These are phyloP conservation scores for Neocallimastix lanati DNA, from an alignment of 192 early-diverging fungal species.

Conservation along the genomic window DNA sequence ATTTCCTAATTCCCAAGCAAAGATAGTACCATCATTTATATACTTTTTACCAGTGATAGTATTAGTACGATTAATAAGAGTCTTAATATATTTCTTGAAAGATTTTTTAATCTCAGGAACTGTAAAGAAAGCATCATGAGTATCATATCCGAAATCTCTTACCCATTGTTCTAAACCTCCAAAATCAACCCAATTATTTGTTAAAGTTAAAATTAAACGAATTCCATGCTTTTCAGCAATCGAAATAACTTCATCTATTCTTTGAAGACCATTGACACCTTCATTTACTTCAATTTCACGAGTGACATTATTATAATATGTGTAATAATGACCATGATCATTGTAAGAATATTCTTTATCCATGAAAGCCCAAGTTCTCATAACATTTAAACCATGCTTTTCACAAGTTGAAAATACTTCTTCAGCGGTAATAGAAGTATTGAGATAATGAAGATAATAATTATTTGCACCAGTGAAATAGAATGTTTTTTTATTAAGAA, in stretches of 20 bases:
- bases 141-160: slow-evolving; percentile 5
- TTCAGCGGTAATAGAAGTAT: background rate
- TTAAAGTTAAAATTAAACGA: slow-evolving; percentile 11
- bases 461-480: slow-evolving; percentile 9
- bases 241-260: too few relatives aligned
- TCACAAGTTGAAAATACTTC: background rate
- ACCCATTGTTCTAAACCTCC: slow-evolving; percentile 15
- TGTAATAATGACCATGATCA: too few relatives aligned
- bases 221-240: too few relatives aligned
- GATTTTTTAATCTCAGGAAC: slow-evolving; percentile 2
- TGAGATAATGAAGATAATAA: slow-evolving; percentile 8
- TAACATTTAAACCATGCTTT: too few relatives aligned
- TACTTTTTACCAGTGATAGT: too few relatives aligned
- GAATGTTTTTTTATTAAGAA: slow-evolving; percentile 8
- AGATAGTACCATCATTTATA: slow-evolving; percentile 17
- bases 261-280: too few relatives aligned
- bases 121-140: slow-evolving; percentile 14
- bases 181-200: slow-evolving; percentile 16
- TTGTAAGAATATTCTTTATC: too few relatives aligned
- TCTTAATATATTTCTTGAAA: slow-evolving; percentile 12
- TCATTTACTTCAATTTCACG: too few relatives aligned
- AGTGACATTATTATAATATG: too few relatives aligned
- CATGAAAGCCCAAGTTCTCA: slow-evolving; percentile 12
- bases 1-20: too few relatives aligned
- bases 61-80: slow-evolving; percentile 10